phyloP scores from a whole-genome alignment of 2,329 filamentous ascomycete genomes.

The Aspergillus floridensis region DNA sequence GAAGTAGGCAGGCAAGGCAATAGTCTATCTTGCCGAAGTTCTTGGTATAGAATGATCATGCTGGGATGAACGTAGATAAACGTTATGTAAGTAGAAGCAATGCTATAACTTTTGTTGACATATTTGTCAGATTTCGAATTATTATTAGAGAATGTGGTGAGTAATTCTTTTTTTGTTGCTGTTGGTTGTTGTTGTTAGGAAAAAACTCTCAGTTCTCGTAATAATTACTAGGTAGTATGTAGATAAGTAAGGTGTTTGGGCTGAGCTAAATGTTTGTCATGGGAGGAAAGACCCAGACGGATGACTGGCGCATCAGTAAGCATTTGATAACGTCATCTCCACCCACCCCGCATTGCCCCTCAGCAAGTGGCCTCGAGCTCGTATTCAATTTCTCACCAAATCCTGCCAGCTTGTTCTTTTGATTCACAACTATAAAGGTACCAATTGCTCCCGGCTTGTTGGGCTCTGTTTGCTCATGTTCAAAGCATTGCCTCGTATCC shows the following conservation, averaged over 20 bases:
- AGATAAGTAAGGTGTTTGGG: background rate
- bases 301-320: conserved; percentile 20
- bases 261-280: conserved; percentile 13
- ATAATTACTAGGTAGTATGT: too few species aligned
- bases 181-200: too few species aligned
- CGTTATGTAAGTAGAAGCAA: background rate
- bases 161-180: too few species aligned
- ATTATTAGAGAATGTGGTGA: too few species aligned
- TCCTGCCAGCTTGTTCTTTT: conserved; percentile 15
- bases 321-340: conserved; percentile 11
- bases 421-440: conserved; percentile 1
- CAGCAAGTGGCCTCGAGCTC: background rate
- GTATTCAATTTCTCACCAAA: conserved; percentile 8
- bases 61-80: background rate
- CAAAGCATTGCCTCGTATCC: conserved; percentile 20
- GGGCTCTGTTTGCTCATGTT: conserved; percentile 25
- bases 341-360: conserved; percentile 8
- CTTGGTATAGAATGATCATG: background rate
- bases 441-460: conserved; percentile 3
- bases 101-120: background rate
- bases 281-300: background rate
- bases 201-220: too few species aligned
- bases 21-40: background rate
- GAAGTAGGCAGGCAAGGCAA: conserved; percentile 26
- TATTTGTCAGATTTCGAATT: too few species aligned